Evolutionary conservation across 768 basidiomycete species (phyloP).

Genomic region (Guyanaporus albipodus): DNA sequence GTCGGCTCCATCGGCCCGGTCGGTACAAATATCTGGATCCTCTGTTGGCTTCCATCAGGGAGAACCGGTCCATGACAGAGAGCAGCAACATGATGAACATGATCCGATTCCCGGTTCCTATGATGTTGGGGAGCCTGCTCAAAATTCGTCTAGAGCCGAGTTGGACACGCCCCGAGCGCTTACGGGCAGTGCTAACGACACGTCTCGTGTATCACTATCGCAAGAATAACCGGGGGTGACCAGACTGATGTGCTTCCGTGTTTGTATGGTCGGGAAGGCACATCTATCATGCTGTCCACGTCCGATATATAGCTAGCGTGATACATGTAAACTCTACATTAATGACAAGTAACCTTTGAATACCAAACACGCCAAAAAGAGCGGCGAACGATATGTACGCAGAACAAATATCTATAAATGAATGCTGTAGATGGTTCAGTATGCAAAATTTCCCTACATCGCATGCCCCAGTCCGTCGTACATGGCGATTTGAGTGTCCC

Average conservation of each 20-base stretch:
- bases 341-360: conserved; percentile 20
- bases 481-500: conserved; percentile 29
- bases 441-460: conserved; percentile 14
- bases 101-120: neutral
- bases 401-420: conserved; percentile 15
- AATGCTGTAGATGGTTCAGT: conserved; percentile 15
- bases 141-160: neutral
- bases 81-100: neutral
- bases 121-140: conserved; percentile 1
- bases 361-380: conserved; percentile 15
- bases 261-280: conserved; percentile 1
- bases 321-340: conserved; percentile 30
- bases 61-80: conserved; percentile 1
- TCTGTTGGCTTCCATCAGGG: conserved; percentile 1
- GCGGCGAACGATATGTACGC: conserved; percentile 9
- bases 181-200: neutral
- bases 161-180: neutral
- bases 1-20: conserved; percentile 1
- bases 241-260: too few species aligned
- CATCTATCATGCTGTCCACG: conserved; percentile 7
- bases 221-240: neutral
- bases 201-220: neutral
- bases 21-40: conserved; percentile 1
- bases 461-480: conserved; percentile 29
- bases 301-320: conserved; percentile 16